These are phyloP conservation scores for Gonium pectorale DNA, from an alignment of 139 green algal genomes.

Conservation along the genomic window DNA sequence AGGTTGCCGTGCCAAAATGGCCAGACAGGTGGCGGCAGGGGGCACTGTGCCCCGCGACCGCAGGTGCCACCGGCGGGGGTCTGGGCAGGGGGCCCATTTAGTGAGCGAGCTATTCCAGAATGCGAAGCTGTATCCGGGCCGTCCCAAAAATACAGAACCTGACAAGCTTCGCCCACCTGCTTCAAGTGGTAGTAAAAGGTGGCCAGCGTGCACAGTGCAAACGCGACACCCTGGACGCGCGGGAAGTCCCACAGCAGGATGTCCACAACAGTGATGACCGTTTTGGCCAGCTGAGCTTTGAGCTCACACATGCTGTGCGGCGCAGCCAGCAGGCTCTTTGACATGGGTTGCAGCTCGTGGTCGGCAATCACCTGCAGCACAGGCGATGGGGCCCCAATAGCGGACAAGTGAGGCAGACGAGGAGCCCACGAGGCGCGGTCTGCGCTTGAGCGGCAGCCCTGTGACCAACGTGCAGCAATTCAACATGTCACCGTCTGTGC, in stretches of 20 bases:
- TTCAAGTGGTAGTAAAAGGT: slow-evolving; percentile 55
- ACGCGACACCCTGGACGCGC: slow-evolving; percentile 53
- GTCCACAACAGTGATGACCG: slow-evolving; percentile 55
- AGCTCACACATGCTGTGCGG: slow-evolving; percentile 61
- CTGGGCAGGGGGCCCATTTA: no score
- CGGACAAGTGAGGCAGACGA: no score
- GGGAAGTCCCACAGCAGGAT: slow-evolving; percentile 50
- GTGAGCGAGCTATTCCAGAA: no score
- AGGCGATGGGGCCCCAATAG: no score
- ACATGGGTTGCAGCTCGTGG: slow-evolving; percentile 63
- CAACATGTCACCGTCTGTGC: no score
- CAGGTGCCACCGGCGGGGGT: no score
- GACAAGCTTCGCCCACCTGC: slow-evolving; percentile 38
- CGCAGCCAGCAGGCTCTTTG: slow-evolving; percentile 48
- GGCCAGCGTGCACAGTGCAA: slow-evolving; percentile 9
- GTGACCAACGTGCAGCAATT: not conserved
- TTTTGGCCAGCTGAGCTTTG: slow-evolving; percentile 57
- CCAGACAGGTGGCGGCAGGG: no score
- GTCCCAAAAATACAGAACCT: no score
- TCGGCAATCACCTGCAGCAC: slow-evolving; percentile 62
- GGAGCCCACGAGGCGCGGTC: no score
- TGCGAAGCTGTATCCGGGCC: no score
- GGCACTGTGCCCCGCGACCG: no score
- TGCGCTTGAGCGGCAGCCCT: not conserved
- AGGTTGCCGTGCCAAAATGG: no score